A percentile compares a stretch with the other conserved stretches of the same genome.
phyloP scores from a whole-genome alignment of 1,284 basidiomycete genomes.

The Naganishia albida region DNA sequence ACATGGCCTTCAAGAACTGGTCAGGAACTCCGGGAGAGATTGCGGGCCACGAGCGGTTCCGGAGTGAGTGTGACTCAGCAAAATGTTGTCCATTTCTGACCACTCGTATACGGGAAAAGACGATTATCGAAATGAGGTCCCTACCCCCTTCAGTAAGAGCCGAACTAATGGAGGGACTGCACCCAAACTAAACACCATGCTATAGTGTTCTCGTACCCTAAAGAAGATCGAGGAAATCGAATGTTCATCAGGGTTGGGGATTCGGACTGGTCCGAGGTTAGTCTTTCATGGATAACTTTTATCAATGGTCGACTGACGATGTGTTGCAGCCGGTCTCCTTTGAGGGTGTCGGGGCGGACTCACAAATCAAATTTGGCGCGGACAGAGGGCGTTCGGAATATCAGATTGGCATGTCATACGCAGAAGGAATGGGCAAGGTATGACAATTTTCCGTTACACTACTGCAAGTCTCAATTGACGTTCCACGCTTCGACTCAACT shows the following conservation, averaged over 20 bases:
- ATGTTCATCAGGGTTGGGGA: constrained; percentile 82
- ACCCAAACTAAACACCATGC: background rate
- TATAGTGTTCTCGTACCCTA: constrained; percentile 83
- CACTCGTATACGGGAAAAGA: constrained; percentile 54
- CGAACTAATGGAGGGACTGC: background rate
- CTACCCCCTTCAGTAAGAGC: constrained; percentile 73
- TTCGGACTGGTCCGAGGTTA: constrained; percentile 85
- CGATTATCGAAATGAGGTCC: constrained; percentile 58
- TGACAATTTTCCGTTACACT: constrained; percentile 25
- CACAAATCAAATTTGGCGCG: constrained; percentile 71
- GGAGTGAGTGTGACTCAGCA: constrained; percentile 54
- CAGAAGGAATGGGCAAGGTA: constrained; percentile 83
- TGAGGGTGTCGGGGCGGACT: constrained; percentile 89
- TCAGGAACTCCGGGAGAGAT: constrained; percentile 73
- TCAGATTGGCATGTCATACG: constrained; percentile 87
- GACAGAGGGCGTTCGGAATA: constrained; percentile 63
- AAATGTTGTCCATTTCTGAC: constrained; percentile 24
- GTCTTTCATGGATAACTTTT: constrained; percentile 19
- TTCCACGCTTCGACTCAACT: background rate
- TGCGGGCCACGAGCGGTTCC: constrained; percentile 69
- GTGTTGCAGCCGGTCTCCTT: constrained; percentile 69
- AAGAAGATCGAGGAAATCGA: constrained; percentile 75
- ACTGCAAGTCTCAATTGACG: background rate
- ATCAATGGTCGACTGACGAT: constrained; percentile 23
- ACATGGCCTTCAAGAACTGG: constrained; percentile 72